Evolutionary conservation across 139 green algal genomes (phyloP).

Genomic region (Micromonas pusilla): DNA sequence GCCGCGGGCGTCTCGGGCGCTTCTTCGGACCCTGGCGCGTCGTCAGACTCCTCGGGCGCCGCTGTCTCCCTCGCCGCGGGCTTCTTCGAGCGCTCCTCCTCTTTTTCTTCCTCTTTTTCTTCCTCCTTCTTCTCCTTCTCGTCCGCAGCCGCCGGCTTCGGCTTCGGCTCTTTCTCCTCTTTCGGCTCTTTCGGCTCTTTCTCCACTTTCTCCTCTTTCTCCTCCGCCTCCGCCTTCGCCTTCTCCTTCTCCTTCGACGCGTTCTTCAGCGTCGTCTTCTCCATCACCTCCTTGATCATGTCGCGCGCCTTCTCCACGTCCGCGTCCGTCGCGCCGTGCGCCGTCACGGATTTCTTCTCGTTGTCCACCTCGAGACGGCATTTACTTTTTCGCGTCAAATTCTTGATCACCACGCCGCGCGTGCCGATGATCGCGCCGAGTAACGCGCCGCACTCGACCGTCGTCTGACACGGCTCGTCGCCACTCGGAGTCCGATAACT

Average conservation of each 20-base stretch:
- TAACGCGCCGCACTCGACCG: not conserved
- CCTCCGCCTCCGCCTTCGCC: not conserved
- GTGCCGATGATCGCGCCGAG: conserved; percentile 8
- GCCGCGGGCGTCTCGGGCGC: not conserved
- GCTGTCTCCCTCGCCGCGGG: not conserved
- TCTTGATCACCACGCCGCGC: not conserved
- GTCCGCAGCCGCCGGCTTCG: not conserved
- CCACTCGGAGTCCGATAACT: too few relatives aligned
- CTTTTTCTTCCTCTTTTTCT: not conserved
- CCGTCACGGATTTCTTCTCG: not conserved
- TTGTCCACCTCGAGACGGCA: not conserved
- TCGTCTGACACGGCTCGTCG: not conserved
- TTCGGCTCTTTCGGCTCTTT: not conserved
- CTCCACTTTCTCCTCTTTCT: not conserved
- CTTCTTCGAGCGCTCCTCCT: not conserved
- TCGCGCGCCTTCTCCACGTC: not conserved
- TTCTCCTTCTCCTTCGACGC: not conserved
- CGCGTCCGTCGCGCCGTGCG: not conserved
- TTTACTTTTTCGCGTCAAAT: not conserved
- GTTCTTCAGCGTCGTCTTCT: not conserved
- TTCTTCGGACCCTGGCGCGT: not conserved
- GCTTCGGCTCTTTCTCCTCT: not conserved
- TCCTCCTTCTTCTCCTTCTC: not conserved
- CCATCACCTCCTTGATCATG: not conserved
- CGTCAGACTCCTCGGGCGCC: not conserved